Percentiles rank a stretch among this genome's conserved stretches.
These are phyloP conservation scores for Neofusicoccum parvum DNA, from an alignment of 2,329 filamentous ascomycete species.

Conservation along the genomic window DNA sequence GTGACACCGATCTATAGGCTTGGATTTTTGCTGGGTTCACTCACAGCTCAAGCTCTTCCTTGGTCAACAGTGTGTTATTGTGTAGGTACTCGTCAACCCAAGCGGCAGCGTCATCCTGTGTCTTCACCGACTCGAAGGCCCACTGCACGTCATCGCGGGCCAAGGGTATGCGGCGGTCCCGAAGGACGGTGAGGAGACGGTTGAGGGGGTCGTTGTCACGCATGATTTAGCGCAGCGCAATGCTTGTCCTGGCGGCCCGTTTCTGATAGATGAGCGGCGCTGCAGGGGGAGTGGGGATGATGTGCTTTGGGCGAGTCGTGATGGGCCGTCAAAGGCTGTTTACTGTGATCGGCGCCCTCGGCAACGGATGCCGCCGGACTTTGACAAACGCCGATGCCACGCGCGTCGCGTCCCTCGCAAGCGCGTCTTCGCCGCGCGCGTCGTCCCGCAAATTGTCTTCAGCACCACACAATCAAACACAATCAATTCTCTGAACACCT, in stretches of 20 bases:
- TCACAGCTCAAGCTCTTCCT: conserved; percentile 53
- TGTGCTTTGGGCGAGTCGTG: conserved; percentile 10
- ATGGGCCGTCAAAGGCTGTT: background rate
- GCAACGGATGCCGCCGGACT: conserved; percentile 4
- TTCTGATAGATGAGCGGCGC: conserved; percentile 6
- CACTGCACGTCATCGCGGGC: conserved; percentile 50
- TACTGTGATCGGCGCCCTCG: conserved; percentile 12
- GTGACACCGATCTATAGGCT: background rate
- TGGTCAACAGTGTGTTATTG: conserved; percentile 49
- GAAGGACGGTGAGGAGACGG: conserved; percentile 47
- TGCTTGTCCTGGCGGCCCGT: background rate
- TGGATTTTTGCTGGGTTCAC: conserved; percentile 20
- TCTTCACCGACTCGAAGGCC: conserved; percentile 49
- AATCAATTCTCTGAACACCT: background rate
- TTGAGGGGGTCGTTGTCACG: conserved; percentile 35
- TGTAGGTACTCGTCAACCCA: conserved; percentile 54
- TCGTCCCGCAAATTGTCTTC: background rate
- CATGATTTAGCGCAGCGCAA: background rate
- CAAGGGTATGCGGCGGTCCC: conserved; percentile 48
- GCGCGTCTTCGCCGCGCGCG: conserved; percentile 3
- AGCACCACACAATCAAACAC: background rate
- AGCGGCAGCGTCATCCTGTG: conserved; percentile 40
- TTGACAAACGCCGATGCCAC: conserved; percentile 2
- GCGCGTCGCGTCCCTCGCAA: conserved; percentile 13
- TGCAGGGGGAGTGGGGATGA: conserved; percentile 10